Evolutionary conservation across 208 protist genomes (phyloP), one percentile per base, ranked within the genome.

Genomic region (Trypanosoma melophagium): DNA sequence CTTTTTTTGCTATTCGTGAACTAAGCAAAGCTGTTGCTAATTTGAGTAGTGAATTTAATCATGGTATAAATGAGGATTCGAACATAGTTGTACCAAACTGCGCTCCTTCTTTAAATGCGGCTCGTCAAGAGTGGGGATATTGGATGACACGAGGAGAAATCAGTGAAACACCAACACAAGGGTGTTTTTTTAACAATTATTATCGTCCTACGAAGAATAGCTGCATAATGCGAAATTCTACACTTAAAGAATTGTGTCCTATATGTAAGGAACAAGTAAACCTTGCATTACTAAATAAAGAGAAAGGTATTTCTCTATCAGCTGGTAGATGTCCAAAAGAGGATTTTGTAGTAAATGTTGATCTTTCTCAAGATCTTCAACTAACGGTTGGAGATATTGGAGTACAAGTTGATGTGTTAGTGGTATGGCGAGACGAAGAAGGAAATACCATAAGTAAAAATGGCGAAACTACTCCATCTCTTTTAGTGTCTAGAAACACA

Each of bases 111-210:
- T 13, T 52, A 12, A 40, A 51, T 3, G 60, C 60, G 13, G 67
- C 71, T 35, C 57, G 31, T 42, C 40, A 38, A 44, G 21, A 73
- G 58, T 92, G 81, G 81, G 40, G 17, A 19, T 75, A 81, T 69
- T 92, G 77, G 76, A 53, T 59, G 7, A 44, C 45, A 5, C 19
- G 40, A 35, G 61, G 61, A 9, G 5, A 71, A n/a, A 50, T 41
- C 0, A 45, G 69, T 21, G 31, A 64, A 47, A 65, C 49, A 31
- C 28, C 53, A 12, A 42, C 45, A 16, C 3, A 28, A n/a, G 78
- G 78, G 21, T 92, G 86, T 69, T 78, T 74, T 53, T 86, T 89
- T 47, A 66, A 69, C 24, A 86, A 89, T 57, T 89, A 80, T 62
- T 60, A 74, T 25, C 51, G 77, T 40, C 83, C 81, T 1, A 83